Base-by-base conservation (phyloP, 1,284 basidiomycete genomes). In the Malassezia nana region DNA sequence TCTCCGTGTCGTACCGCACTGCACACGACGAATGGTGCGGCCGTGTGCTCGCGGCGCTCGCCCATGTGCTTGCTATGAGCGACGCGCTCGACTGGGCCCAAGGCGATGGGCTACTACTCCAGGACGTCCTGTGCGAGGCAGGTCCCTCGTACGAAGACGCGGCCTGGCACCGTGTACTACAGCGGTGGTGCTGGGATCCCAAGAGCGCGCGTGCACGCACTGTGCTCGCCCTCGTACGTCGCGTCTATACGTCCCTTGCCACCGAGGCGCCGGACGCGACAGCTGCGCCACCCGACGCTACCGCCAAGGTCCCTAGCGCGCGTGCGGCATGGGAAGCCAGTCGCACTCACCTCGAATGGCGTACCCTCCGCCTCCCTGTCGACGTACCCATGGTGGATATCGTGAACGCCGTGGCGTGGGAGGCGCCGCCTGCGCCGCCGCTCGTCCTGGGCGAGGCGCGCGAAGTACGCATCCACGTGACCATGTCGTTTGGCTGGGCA, bases 1-100 rank as follows among this genome's bases (percentile, higher is more conserved):
- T 72, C 13, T 32, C 41, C 9, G 54, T 72, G 5, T 20, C 39
- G 31, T 72, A 66, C 44, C 57, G 65, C 10, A 52, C 60, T 1
- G 39, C 66, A 26, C 42, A 47, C 6, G 69, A 69, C 26, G 69
- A 72, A 29, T 62, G 60, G 6, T 29, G 51, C 5, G 43, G 6
- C 10, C 18, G 45, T 1, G 52, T 55, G 9, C 31, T 55, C 0
- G 9, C 24, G 0, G 25, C 41, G 9, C 48, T 68, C 10, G 29
- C 22, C 2, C 20, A 39, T 24, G 18, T 54, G 1, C 9, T 43
- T 16, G 6, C 45, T 0, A 5, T 28, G 22, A 4, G 46, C 20
- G 39, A 12, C 40, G 20, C 13, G 31, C 30, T 26, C 13, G 42
- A 18, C 15, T 25, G 18, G 58, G 46, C 10, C 33, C 40, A 1